phyloP scores from a whole-genome alignment of 2,329 filamentous ascomycete genomes.

The Westerdykella aurantiaca region DNA sequence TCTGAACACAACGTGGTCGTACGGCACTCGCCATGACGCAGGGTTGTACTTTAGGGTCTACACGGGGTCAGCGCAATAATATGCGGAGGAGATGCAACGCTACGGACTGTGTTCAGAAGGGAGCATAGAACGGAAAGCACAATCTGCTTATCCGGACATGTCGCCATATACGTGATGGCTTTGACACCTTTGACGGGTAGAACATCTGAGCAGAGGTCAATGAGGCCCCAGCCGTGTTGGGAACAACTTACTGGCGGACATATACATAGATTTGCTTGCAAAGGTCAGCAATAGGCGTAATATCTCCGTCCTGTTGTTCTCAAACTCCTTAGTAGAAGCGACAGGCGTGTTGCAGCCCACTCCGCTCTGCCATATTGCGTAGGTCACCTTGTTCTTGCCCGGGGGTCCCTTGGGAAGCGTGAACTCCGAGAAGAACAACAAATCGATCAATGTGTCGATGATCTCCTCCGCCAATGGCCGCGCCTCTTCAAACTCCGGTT shows the following conservation, averaged over 20 bases:
- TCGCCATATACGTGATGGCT: conserved; percentile 82
- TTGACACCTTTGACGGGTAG: conserved; percentile 78
- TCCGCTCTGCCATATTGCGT: conserved; percentile 96
- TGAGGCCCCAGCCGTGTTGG: neutral
- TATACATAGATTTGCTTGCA: conserved; percentile 89
- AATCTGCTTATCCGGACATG: conserved; percentile 82
- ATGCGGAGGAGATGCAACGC: neutral
- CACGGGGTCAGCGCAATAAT: conserved; percentile 11
- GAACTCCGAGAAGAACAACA: conserved; percentile 88
- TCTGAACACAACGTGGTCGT: conserved; percentile 86
- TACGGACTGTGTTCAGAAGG: conserved; percentile 78
- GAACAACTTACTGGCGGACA: conserved; percentile 58
- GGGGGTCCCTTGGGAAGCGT: conserved; percentile 70
- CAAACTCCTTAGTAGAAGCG: conserved; percentile 82
- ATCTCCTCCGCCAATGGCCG: conserved; percentile 90
- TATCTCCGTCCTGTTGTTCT: conserved; percentile 89
- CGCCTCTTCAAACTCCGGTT: conserved; percentile 68
- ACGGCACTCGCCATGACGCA: conserved; percentile 86
- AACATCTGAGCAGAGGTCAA: conserved; percentile 39
- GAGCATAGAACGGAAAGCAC: conserved; percentile 89
- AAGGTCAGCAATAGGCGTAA: conserved; percentile 79
- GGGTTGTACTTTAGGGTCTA: conserved; percentile 94
- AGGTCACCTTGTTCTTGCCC: conserved; percentile 74
- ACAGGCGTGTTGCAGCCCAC: conserved; percentile 90
- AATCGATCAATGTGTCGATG: conserved; percentile 79